phyloP scores from a whole-genome alignment of 345 rosid genomes.

The Capsella bursapastoris region DNA sequence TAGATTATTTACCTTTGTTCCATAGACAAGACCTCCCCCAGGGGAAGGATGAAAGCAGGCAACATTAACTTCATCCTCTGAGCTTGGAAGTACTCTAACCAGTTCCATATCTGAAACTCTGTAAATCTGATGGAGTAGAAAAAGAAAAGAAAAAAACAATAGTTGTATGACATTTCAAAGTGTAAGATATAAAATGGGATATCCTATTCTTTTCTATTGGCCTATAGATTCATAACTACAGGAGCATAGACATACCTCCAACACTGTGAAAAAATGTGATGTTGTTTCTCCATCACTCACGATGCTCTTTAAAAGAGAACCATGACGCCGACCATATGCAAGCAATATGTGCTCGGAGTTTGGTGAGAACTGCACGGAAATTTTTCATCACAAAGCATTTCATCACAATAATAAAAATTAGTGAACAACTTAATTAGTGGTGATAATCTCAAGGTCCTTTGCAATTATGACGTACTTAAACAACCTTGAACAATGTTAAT shows the following conservation, averaged over 20 bases:
- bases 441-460: slow-evolving; percentile 1
- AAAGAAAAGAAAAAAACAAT: background rate
- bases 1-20: slow-evolving; percentile 72
- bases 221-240: slow-evolving; percentile 11
- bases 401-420: slow-evolving; percentile 23
- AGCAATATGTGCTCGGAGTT: slow-evolving; percentile 92
- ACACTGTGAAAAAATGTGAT: slow-evolving; percentile 84
- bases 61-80: slow-evolving; percentile 97
- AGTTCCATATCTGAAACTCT: slow-evolving; percentile 95
- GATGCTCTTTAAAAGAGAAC: slow-evolving; percentile 85
- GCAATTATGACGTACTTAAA: background rate
- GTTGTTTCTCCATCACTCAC: slow-evolving; percentile 85
- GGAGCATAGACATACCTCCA: slow-evolving; percentile 64
- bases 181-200: slow-evolving; percentile 9
- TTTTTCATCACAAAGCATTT: background rate
- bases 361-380: slow-evolving; percentile 84
- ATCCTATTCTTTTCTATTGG: background rate
- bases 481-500: slow-evolving; percentile 8
- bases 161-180: background rate
- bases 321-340: slow-evolving; percentile 97
- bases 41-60: slow-evolving; percentile 95
- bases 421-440: slow-evolving; percentile 4
- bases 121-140: slow-evolving; percentile 63
- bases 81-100: slow-evolving; percentile 89
- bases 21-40: slow-evolving; percentile 86